Base-by-base conservation (phyloP, 2,329 filamentous ascomycete species). In the Scleromitrula shiraiana region DNA sequence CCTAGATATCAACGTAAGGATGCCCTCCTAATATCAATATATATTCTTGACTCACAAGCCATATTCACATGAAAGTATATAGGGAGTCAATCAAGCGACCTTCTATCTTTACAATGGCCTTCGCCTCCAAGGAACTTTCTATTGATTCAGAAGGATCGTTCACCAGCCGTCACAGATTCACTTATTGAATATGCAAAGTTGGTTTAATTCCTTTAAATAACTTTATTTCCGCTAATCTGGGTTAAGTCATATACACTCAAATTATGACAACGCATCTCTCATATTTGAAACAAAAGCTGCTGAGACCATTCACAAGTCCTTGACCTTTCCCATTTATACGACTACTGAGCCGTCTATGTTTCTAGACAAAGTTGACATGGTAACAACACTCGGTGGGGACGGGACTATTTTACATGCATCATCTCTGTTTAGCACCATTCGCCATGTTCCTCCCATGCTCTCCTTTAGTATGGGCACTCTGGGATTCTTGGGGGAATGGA, bases 381-480 rank as follows among this genome's bases (percentile, higher is more conserved):
- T 91, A 19, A 82, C 88, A 36, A 97, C 93, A 0, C 80, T 98
- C 41, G 93, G 93, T 45, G 93, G 93, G 35, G 93, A 98, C 65
- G 89, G 89, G 52, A 95, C 89, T 2, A 91, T 95, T 46, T 68
- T 95, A 39, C 85, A 87, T 51, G 89, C 89, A 0, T 85, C 88
- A 2, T 90, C 85, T 46, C 75, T 96, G 5, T 97, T 94, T 68
- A 88, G 88, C 50, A 83, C 87, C 30, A 82, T 86, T 37, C 74
- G 77, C 2, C 80, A 81, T 36, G 91, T 98, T 0, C 93, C 93
- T 0, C 93, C 93, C 0, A 85, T 98, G 27, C 72, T 98, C 7
- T 89, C 88, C 1, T 98, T 98, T 63, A 95, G 89, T 64, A 96
- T 98, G 88, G 93, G 93, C 5, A 94, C 91, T 0, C 71, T 98